Percentiles rank a stretch among this genome's conserved stretches.
phyloP scores from a whole-genome alignment of 1,139 yeast genomes.

The Suhomyces wounanorum region DNA sequence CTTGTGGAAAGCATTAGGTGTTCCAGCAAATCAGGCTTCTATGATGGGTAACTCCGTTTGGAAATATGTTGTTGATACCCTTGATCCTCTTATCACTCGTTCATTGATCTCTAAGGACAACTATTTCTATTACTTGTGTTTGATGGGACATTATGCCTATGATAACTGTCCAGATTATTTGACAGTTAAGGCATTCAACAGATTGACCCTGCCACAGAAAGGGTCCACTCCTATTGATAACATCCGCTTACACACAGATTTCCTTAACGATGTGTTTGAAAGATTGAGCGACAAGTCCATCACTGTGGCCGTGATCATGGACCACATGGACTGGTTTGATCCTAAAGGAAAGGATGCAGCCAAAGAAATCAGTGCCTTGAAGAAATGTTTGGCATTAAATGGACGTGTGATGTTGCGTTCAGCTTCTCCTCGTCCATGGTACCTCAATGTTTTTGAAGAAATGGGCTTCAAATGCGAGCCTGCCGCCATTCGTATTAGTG shows the following conservation, averaged over 20 bases:
- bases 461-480: constrained; percentile 68
- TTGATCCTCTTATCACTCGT: constrained; percentile 70
- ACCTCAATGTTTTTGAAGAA: constrained; percentile 64
- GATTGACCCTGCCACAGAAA: constrained; percentile 40
- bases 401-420: constrained; percentile 80
- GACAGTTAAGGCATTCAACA: constrained; percentile 57
- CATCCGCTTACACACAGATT: constrained; percentile 78
- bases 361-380: constrained; percentile 65
- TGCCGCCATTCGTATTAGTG: constrained; percentile 65
- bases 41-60: constrained; percentile 75
- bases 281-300: constrained; percentile 63
- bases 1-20: constrained; percentile 86
- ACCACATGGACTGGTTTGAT: constrained; percentile 90
- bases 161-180: constrained; percentile 77
- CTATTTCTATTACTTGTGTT: constrained; percentile 73
- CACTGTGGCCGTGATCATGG: constrained; percentile 82
- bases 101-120: constrained; percentile 70
- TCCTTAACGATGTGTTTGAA: constrained; percentile 71
- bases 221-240: constrained; percentile 55
- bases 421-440: constrained; percentile 78
- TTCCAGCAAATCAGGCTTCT: constrained; percentile 79
- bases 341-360: constrained; percentile 64
- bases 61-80: constrained; percentile 72
- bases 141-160: constrained; percentile 61
- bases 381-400: constrained; percentile 60